A percentile compares a stretch with the other conserved stretches of the same genome.
These are phyloP conservation scores for Botrytis deweyae DNA, from an alignment of 2,329 filamentous ascomycete species.

Conservation along the genomic window DNA sequence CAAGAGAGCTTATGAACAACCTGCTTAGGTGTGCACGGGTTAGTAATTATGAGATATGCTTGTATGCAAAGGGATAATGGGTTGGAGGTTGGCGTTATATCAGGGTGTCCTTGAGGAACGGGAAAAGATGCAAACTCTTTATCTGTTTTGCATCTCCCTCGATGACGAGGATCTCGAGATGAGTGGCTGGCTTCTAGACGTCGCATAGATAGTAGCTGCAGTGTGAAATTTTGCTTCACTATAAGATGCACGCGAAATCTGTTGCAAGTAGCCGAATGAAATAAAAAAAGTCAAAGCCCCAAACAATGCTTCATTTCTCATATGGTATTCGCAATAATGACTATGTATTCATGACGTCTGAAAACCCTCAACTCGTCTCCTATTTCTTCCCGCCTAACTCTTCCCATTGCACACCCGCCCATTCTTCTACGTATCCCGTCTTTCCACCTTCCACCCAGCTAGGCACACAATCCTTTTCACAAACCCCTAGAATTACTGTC, in stretches of 20 bases:
- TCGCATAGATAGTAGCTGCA: constrained; percentile 16
- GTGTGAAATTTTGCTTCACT: constrained; percentile 1
- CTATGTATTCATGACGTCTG: neutral
- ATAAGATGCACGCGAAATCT: constrained; percentile 4
- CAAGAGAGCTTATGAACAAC: constrained; percentile 82
- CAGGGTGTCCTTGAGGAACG: constrained; percentile 19
- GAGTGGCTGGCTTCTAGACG: constrained; percentile 15
- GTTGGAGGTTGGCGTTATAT: constrained; percentile 19
- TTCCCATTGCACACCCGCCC: constrained; percentile 98
- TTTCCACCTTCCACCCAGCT: constrained; percentile 55
- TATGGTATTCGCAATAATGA: constrained; percentile 6
- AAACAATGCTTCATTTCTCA: constrained; percentile 8
- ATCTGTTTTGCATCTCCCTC: constrained; percentile 15
- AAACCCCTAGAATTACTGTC: constrained; percentile 84
- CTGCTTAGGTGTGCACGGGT: constrained; percentile 49
- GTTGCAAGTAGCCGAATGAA: constrained; percentile 11
- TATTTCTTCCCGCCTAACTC: constrained; percentile 50
- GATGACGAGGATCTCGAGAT: constrained; percentile 8
- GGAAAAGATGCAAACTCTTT: constrained; percentile 10
- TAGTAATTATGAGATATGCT: constrained; percentile 13
- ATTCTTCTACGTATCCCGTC: constrained; percentile 84
- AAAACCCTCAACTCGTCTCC: neutral
- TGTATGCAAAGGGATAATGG: constrained; percentile 17
- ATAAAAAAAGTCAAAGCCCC: constrained; percentile 12
- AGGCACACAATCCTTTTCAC: constrained; percentile 73